These are phyloP conservation scores for Rhododendron vialii DNA, from an alignment of 148 eudicot genomes.

Conservation along the genomic window DNA sequence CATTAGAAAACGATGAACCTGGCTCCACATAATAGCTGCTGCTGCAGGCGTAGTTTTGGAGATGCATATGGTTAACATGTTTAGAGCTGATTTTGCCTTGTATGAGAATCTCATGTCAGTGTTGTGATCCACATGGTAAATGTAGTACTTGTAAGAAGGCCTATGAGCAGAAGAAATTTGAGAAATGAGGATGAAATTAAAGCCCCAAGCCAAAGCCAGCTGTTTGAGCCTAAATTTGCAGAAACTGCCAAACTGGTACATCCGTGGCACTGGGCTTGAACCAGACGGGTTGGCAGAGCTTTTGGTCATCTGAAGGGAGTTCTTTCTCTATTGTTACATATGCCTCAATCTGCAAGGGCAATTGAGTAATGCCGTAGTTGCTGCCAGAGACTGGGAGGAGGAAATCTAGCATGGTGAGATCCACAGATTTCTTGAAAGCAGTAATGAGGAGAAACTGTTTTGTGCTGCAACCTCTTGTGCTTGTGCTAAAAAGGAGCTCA, in stretches of 20 bases:
- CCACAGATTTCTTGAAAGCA: slow-evolving; percentile 51
- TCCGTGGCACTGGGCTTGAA: slow-evolving; percentile 50
- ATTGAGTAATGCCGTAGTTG: slow-evolving; percentile 22
- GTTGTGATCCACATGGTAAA: slow-evolving; percentile 71
- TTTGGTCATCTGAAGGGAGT: slow-evolving; percentile 12
- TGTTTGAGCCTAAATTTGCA: slow-evolving; percentile 46
- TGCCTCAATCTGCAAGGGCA: slow-evolving; percentile 55
- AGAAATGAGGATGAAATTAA: slow-evolving; percentile 52
- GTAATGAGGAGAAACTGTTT: slow-evolving; percentile 50
- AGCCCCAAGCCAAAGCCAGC: slow-evolving; percentile 61
- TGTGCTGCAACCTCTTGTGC: slow-evolving; percentile 25
- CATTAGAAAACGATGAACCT: slow-evolving; percentile 34
- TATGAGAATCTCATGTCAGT: slow-evolving; percentile 34
- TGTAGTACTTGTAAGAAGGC: slow-evolving; percentile 43
- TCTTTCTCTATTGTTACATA: slow-evolving; percentile 54
- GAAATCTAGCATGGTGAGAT: slow-evolving; percentile 52
- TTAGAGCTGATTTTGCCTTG: slow-evolving; percentile 23
- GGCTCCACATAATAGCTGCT: slow-evolving; percentile 47
- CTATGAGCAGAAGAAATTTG: slow-evolving; percentile 42
- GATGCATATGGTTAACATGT: slow-evolving; percentile 38
- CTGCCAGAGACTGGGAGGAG: slow-evolving; percentile 31
- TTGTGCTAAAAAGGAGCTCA: slow-evolving; percentile 42
- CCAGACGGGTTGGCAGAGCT: slow-evolving; percentile 34
- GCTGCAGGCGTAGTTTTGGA: slow-evolving; percentile 37
- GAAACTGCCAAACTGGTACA: slow-evolving; percentile 36